These are phyloP conservation scores for Fraxinus pennsylvanica DNA, from an alignment of 257 asterid species.

Conservation along the genomic window DNA sequence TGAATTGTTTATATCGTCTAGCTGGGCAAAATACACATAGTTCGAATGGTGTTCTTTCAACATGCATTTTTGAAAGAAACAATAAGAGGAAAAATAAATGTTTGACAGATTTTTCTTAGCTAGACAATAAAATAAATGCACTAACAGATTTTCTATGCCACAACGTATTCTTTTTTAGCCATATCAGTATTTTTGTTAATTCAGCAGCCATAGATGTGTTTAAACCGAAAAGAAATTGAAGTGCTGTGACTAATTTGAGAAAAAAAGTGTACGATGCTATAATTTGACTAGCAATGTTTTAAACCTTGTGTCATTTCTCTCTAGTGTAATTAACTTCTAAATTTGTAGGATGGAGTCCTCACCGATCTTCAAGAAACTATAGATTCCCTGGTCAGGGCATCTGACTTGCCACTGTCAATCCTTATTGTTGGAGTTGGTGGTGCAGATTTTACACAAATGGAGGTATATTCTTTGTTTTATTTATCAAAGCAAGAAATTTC, in stretches of 20 bases:
- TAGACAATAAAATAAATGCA: neutral
- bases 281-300: neutral
- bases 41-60: neutral
- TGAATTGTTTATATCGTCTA: neutral
- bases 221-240: neutral
- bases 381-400: constrained; percentile 66
- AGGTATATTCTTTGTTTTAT: constrained; percentile 38
- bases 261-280: neutral
- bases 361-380: constrained; percentile 66
- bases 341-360: constrained; percentile 70
- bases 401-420: constrained; percentile 77
- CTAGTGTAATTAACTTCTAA: neutral
- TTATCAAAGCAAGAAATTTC: neutral
- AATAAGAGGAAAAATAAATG: neutral
- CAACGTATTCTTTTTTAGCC: neutral
- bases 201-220: neutral
- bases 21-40: neutral
- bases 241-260: neutral
- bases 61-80: neutral
- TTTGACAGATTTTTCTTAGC: neutral
- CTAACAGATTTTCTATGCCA: neutral
- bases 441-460: constrained; percentile 75
- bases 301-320: neutral
- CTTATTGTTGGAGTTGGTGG: constrained; percentile 82
- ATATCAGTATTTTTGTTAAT: neutral